Base-by-base conservation (phyloP, 75 land plant species). In the Cunninghamia lanceolata region DNA sequence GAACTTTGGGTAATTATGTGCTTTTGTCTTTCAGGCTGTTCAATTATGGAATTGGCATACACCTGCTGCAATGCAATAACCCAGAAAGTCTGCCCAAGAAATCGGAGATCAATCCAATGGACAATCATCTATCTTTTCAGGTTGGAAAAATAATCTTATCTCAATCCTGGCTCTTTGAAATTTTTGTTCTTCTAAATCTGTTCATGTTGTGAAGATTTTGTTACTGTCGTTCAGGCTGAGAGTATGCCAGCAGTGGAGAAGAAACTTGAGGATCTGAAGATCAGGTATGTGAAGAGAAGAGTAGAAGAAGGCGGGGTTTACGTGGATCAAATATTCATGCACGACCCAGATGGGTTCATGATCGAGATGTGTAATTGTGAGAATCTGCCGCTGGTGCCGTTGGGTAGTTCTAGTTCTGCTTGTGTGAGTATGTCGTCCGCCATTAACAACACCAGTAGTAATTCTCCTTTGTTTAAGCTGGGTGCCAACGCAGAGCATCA, bases 41-140 rank as follows among this genome's bases (percentile, higher is more conserved):
- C 87, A 93, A 89, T 53, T 94, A 93, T 71, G 96, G 97, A 63
- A 89, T 94, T 32, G 94, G 94, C 28, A 92, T 94, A 16, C 97
- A 95, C 86, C 68, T 95, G 83, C 39, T 95, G 74, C 90, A 91
- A 54, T 63, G 89, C 14, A 89, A 92, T 25, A 85, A 91, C 16
- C 87, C 84, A 17, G 90, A 86, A 19, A 42, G 46, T 46, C 32
- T 88, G 38, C 92, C 95, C 21, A 86, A 68, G 43, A 87, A 90
- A 17, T 56, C 74, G 15, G 90, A 91, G 73, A 94, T 94, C 52
- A 92, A 95, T 77, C 94, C 92, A 45, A 93, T 89, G 88, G 97
- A 94, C 53, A 94, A 91, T 50, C 95, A 94, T 87, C 89, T 95
- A 50, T 94, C 96, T 38, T 95, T 94, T 82, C 94, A 94, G 91